Evolutionary conservation across 1,284 basidiomycete genomes (phyloP).

Genomic region (Thelephora terrestris): DNA sequence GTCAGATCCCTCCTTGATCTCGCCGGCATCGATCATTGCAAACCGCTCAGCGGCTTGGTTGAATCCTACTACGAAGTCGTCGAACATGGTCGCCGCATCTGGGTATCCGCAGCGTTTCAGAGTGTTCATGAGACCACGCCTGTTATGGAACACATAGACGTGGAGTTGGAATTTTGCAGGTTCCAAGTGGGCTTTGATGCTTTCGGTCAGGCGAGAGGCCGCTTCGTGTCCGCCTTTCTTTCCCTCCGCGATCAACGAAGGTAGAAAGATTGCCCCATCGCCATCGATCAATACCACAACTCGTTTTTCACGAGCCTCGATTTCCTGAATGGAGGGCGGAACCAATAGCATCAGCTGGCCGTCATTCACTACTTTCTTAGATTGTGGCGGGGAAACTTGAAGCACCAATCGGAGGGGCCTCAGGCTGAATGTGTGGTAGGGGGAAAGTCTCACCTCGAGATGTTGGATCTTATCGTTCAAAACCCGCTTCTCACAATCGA

Average conservation of each 20-base stretch:
- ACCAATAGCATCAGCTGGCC: neutral
- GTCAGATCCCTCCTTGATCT: constrained; percentile 62
- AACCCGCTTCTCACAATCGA: neutral
- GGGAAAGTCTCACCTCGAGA: neutral
- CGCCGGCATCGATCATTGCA: constrained; percentile 62
- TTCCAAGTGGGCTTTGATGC: constrained; percentile 34
- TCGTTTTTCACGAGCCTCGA: constrained; percentile 32
- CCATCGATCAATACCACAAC: constrained; percentile 54
- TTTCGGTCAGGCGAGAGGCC: constrained; percentile 40
- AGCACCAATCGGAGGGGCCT: neutral
- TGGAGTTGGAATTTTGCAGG: constrained; percentile 42
- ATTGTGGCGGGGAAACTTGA: no score
- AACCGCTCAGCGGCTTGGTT: constrained; percentile 56
- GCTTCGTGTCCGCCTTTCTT: constrained; percentile 46
- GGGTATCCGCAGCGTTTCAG: constrained; percentile 33
- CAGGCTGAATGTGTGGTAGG: neutral
- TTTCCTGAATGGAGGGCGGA: neutral
- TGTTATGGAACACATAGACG: constrained; percentile 59
- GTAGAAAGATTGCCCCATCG: constrained; percentile 52
- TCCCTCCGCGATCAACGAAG: constrained; percentile 41
- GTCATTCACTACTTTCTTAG: no score
- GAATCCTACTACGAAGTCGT: constrained; percentile 56
- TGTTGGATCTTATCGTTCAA: neutral
- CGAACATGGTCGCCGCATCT: constrained; percentile 35
- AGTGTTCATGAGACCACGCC: constrained; percentile 43